phyloP scores from a whole-genome alignment of 306 rosid species.

The Luffa acutangula region DNA sequence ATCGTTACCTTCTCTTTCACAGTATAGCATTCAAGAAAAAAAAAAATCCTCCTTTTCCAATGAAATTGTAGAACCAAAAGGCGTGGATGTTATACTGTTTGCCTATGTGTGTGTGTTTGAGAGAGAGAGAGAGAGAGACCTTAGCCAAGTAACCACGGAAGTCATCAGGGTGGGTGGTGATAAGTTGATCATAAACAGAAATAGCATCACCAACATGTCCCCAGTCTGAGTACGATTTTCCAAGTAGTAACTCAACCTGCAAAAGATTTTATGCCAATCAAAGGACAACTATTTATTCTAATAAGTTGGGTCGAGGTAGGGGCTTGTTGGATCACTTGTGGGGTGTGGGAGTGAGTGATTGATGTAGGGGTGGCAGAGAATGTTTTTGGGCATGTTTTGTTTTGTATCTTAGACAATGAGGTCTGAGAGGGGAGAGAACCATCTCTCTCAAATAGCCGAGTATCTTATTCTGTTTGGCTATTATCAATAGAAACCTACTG shows the following conservation, averaged over 20 bases:
- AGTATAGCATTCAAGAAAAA: not conserved
- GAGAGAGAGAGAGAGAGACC: conserved; percentile 24
- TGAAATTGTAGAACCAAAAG: not conserved
- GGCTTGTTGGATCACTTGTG: not conserved
- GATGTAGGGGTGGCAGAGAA: no score
- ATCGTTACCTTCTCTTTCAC: not conserved
- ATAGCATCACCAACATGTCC: conserved; percentile 88
- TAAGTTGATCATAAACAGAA: conserved; percentile 71
- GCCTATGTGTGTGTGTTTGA: not conserved
- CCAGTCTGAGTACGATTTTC: conserved; percentile 93
- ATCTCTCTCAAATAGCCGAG: no score
- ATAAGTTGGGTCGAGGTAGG: not conserved
- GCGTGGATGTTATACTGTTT: not conserved
- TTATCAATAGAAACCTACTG: no score
- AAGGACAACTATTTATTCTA: not conserved
- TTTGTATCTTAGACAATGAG: no score
- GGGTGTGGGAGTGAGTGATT: no score
- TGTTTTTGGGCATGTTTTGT: no score
- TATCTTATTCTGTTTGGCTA: no score
- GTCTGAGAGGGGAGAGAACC: no score
- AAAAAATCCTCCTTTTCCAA: not conserved
- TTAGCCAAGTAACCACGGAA: conserved; percentile 95
- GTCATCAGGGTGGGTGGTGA: conserved; percentile 62
- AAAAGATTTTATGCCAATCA: conserved; percentile 9
- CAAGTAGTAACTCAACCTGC: conserved; percentile 93